phyloP scores from a whole-genome alignment of 768 basidiomycete species.

The Daedaleopsis sinensis region DNA sequence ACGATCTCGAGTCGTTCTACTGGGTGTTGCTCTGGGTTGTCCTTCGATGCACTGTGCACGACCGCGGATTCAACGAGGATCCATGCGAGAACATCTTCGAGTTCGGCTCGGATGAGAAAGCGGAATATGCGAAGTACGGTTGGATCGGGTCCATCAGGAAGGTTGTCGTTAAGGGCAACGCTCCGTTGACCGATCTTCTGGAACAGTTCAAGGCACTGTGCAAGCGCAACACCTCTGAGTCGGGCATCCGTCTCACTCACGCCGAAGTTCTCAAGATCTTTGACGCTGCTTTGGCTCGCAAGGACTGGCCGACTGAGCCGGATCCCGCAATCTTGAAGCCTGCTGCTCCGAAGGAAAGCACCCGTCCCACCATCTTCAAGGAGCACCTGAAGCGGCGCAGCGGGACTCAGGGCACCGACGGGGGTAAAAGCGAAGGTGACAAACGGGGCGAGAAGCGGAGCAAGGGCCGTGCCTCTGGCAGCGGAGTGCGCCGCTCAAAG shows the following conservation, averaged over 20 bases:
- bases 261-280: neutral
- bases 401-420: neutral
- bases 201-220: neutral
- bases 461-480: no score
- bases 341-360: neutral
- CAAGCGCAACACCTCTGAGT: neutral
- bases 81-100: neutral
- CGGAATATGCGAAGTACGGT: neutral
- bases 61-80: neutral
- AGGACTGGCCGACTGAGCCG: neutral
- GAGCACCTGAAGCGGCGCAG: neutral
- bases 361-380: neutral
- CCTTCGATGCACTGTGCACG: constrained; percentile 6
- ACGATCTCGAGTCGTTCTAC: constrained; percentile 14
- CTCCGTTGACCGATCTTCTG: neutral
- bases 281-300: neutral
- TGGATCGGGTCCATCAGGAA: neutral
- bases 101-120: neutral
- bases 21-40: constrained; percentile 16
- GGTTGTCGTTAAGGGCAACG: neutral
- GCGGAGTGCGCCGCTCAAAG: no score
- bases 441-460: no score
- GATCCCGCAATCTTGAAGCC: neutral
- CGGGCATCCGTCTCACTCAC: neutral
- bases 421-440: no score